phyloP scores from a whole-genome alignment of 2,329 filamentous ascomycete species.

The Pseudocercospora macadamiae region DNA sequence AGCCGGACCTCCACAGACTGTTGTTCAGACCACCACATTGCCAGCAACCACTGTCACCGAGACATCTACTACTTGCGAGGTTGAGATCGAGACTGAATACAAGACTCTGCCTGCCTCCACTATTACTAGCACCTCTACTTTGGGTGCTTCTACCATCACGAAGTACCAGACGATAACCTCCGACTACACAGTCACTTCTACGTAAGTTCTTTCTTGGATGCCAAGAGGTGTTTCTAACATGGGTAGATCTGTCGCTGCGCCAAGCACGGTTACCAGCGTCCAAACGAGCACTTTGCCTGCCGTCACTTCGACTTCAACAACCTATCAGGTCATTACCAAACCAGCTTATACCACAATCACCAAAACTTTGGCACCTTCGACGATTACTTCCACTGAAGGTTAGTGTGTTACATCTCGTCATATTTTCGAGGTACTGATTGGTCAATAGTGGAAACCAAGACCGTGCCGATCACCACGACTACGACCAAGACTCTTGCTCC shows the following conservation, averaged over 20 bases:
- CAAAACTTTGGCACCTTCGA: conserved; percentile 6
- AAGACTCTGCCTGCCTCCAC: background rate
- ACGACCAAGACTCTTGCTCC: background rate
- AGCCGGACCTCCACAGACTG: conserved; percentile 9
- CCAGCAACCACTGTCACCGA: conserved; percentile 4
- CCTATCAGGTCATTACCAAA: conserved; percentile 7
- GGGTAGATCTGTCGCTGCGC: background rate
- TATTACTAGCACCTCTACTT: conserved; percentile 1
- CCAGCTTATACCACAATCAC: conserved; percentile 7
- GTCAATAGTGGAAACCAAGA: background rate
- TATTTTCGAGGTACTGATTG: background rate
- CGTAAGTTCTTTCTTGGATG: background rate
- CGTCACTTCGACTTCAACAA: background rate
- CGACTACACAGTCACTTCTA: conserved; percentile 3
- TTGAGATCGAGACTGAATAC: background rate
- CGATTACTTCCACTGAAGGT: background rate
- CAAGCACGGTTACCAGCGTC: background rate
- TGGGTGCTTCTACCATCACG: conserved; percentile 7
- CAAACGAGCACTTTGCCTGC: background rate
- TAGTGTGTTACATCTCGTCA: background rate
- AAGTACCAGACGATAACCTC: conserved; percentile 12
- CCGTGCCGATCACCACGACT: background rate
- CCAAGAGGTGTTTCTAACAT: background rate
- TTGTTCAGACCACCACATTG: background rate
- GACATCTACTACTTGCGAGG: background rate